phyloP scores from a whole-genome alignment of 768 basidiomycete genomes.

The Austroboletus eburneus region DNA sequence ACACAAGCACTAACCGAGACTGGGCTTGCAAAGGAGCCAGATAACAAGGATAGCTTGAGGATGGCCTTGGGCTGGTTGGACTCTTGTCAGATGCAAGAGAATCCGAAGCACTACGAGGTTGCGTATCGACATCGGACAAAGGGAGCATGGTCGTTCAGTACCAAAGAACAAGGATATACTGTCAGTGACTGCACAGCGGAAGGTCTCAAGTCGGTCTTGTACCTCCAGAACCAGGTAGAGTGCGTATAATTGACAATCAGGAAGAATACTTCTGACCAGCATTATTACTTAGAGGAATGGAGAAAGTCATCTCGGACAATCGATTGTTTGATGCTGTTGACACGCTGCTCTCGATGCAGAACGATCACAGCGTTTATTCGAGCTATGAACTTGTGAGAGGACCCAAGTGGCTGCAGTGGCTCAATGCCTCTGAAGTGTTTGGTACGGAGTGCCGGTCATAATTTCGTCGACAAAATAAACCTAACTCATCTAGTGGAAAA shows the following conservation, averaged over 20 bases:
- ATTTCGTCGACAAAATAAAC: background rate
- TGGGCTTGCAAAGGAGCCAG: conserved; percentile 67
- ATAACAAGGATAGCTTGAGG: conserved; percentile 59
- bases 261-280: conserved; percentile 5
- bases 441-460: conserved; percentile 43
- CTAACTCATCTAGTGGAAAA: conserved; percentile 59
- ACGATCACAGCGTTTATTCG: conserved; percentile 84
- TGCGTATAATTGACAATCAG: conserved; percentile 33
- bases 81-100: conserved; percentile 60
- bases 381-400: conserved; percentile 90
- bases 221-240: conserved; percentile 78
- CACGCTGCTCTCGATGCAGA: conserved; percentile 81
- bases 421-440: conserved; percentile 97
- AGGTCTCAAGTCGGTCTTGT: conserved; percentile 86
- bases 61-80: conserved; percentile 74
- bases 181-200: conserved; percentile 96
- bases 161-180: conserved; percentile 89
- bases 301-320: conserved; percentile 68
- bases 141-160: conserved; percentile 84
- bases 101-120: conserved; percentile 59
- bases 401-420: conserved; percentile 69
- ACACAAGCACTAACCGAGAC: conserved; percentile 92
- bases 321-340: conserved; percentile 86
- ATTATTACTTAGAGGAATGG: conserved; percentile 51
- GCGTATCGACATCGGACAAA: conserved; percentile 65